Base-by-base conservation (phyloP, 805 yeast genomes). In the Spathaspora hagerdaliae region DNA sequence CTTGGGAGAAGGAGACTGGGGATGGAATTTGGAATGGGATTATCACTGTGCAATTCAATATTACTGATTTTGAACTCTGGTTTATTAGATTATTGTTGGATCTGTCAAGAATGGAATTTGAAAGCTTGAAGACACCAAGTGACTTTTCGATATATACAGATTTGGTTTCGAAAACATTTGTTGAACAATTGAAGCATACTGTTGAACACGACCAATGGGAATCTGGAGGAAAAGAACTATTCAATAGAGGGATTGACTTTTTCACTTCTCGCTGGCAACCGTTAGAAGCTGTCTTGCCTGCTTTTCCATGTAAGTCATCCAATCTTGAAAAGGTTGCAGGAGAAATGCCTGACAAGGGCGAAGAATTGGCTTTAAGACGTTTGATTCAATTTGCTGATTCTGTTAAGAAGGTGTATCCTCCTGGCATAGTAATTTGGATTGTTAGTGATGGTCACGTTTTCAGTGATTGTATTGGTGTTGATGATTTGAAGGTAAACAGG, bases 401-500 rank as follows among this genome's bases (percentile, higher is more conserved):
- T 4, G 61, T 70, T 7, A 55, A 59, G 41, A 44, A 51, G 29
- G 46, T 79, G 19, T 80, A 81, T 59, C 67, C 76, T 1, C 83
- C 83, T 1, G 85, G 85, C 1, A 62, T 79, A 61, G 71, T 74
- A 45, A 57, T 79, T 31, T 75, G 73, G 69, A 78, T 81, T 52
- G 83, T 81, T 29, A 76, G 82, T 56, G 85, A 81, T 53, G 85
- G 85, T 0, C 85, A 81, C 54, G 85, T 81, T 12, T 81, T 81
- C 57, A 76, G 82, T 45, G 85, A 81, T 56, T 80, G 85, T 51
- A 56, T 81, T 56, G 83, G 82, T 32, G 84, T 79, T 31, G 81
- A 78, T 56, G 85, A 80, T 55, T 68, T 67, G 35, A 68, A 69
- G 42, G 84, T 81, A 34, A 77, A 76, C 52, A 52, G 44, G 9